These are phyloP conservation scores for Colletotrichum echinochloae DNA, from an alignment of 2,329 filamentous ascomycete genomes.

Conservation along the genomic window DNA sequence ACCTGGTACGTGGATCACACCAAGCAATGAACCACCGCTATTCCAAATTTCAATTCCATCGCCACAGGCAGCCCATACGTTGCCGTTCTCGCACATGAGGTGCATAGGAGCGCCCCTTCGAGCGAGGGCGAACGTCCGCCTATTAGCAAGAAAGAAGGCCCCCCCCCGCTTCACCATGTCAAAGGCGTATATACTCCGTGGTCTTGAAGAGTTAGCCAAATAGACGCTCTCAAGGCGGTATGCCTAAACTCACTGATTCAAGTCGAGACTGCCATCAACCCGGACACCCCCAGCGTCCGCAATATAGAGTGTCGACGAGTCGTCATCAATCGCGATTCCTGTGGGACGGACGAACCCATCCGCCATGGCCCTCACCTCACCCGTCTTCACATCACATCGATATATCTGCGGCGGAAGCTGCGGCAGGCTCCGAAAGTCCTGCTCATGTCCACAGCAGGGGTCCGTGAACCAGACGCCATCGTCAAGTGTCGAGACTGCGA, in stretches of 20 bases:
- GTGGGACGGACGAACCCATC: conserved; percentile 60
- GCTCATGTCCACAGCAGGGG: conserved; percentile 57
- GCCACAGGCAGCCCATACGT: conserved; percentile 60
- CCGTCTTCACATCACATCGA: conserved; percentile 55
- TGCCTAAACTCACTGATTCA: conserved; percentile 43
- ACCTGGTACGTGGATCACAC: conserved; percentile 54
- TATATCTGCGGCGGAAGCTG: conserved; percentile 62
- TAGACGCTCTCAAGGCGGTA: neutral
- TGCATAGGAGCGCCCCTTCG: conserved; percentile 58
- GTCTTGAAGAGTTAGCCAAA: conserved; percentile 41
- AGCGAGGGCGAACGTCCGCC: conserved; percentile 64
- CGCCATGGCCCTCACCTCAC: conserved; percentile 59
- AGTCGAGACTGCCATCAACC: conserved; percentile 24
- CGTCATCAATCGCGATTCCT: conserved; percentile 54
- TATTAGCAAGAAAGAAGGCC: conserved; percentile 59
- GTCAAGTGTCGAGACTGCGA: conserved; percentile 51
- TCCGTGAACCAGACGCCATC: conserved; percentile 64
- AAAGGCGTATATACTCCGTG: conserved; percentile 60
- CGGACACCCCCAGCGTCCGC: conserved; percentile 51
- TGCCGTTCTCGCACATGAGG: conserved; percentile 58
- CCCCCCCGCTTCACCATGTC: conserved; percentile 55
- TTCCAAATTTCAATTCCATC: conserved; percentile 65
- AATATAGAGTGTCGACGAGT: conserved; percentile 56
- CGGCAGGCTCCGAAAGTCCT: conserved; percentile 57
- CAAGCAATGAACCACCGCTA: conserved; percentile 56